Conservation (phyloP, 805 yeast species). For the Clavispora santaluciae region DNA sequence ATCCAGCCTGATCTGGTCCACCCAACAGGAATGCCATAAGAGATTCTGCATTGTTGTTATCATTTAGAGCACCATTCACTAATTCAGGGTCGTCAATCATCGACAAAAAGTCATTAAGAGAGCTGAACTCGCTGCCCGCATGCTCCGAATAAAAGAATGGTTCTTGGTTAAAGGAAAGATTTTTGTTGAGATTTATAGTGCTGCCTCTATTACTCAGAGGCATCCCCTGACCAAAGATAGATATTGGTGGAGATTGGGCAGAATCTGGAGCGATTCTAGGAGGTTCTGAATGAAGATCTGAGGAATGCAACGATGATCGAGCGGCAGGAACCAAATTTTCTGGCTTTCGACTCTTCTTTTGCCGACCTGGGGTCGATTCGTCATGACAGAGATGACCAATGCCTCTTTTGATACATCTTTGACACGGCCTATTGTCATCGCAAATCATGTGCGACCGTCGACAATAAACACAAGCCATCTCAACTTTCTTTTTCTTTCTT, state of each 20-base stretch:
- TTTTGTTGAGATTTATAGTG: slow-evolving; percentile 26
- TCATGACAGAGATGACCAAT: slow-evolving; percentile 86
- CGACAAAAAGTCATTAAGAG: slow-evolving; percentile 80
- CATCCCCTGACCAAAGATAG: not conserved
- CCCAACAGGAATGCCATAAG: slow-evolving; percentile 13
- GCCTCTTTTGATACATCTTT: slow-evolving; percentile 78
- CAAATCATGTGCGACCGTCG: slow-evolving; percentile 93
- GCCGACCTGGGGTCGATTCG: slow-evolving; percentile 49
- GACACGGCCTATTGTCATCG: slow-evolving; percentile 72
- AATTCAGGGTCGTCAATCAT: slow-evolving; percentile 85
- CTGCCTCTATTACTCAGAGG: not conserved
- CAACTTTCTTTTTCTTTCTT: slow-evolving; percentile 47
- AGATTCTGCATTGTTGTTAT: slow-evolving; percentile 13
- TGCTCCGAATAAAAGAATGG: slow-evolving; percentile 87
- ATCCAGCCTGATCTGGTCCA: not conserved
- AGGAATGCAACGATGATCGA: not conserved
- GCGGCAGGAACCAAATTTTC: not conserved
- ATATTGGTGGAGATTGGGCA: not conserved
- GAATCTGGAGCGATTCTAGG: not conserved
- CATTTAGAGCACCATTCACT: slow-evolving; percentile 41
- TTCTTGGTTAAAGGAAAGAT: slow-evolving; percentile 49
- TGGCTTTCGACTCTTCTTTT: slow-evolving; percentile 21
- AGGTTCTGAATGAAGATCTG: not conserved
- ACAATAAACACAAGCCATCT: slow-evolving; percentile 82
- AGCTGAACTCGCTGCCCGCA: slow-evolving; percentile 88